Evolutionary conservation across 192 early-diverging fungal species (phyloP).

Genomic region (Coemansia sp.): DNA sequence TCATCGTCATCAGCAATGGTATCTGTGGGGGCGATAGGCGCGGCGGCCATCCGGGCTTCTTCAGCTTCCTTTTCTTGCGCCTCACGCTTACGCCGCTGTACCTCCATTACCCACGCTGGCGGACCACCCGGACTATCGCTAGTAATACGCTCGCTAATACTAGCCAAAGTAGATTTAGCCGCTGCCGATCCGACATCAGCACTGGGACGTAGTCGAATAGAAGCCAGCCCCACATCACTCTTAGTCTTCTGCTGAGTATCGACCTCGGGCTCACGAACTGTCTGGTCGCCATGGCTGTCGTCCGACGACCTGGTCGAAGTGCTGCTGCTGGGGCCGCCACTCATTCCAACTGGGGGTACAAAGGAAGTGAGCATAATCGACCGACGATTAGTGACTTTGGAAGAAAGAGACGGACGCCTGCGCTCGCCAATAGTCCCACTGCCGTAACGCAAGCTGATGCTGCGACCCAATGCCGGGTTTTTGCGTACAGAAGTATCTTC

Average conservation of each 20-base stretch:
- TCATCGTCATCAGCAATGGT: constrained; percentile 18
- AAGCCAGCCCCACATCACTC: constrained; percentile 20
- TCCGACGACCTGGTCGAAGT: constrained; percentile 38
- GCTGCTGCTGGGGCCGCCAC: constrained; percentile 29
- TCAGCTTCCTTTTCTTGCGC: constrained; percentile 32
- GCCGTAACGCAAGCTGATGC: constrained; percentile 40
- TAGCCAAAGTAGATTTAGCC: constrained; percentile 39
- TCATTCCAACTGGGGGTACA: constrained; percentile 44
- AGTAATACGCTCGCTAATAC: constrained; percentile 37
- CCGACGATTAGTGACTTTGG: constrained; percentile 31
- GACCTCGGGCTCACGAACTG: neutral
- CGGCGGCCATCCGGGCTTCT: neutral
- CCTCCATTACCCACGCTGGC: constrained; percentile 52
- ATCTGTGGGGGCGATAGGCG: neutral
- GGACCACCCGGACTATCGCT: constrained; percentile 7
- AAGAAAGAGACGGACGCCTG: constrained; percentile 35
- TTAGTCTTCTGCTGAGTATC: neutral
- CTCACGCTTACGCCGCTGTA: constrained; percentile 52
- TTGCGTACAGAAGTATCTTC: neutral
- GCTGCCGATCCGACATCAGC: constrained; percentile 17
- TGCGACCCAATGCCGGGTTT: constrained; percentile 24
- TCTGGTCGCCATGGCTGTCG: constrained; percentile 30
- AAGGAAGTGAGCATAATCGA: constrained; percentile 57
- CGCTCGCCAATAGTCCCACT: constrained; percentile 20
- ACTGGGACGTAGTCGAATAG: constrained; percentile 52